Percentiles rank a stretch among this genome's conserved stretches.
phyloP scores from a whole-genome alignment of 2,329 filamentous ascomycete genomes.

The Corinectria fuckeliana region DNA sequence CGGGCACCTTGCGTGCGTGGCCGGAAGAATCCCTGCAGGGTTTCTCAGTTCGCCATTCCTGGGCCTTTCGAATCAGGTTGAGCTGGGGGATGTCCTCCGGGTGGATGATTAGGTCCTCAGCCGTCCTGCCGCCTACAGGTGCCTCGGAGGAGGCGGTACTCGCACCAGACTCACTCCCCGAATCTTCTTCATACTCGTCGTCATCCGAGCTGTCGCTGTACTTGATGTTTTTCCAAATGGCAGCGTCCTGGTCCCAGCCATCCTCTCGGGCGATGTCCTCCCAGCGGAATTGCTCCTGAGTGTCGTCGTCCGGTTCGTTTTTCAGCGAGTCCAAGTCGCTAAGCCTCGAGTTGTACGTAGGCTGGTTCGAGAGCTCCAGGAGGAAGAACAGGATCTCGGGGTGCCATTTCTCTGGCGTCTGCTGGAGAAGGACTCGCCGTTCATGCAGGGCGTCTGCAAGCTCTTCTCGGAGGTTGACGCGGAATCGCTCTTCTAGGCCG shows the following conservation, averaged over 20 bases:
- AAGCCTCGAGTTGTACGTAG: constrained; percentile 72
- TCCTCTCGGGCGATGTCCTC: constrained; percentile 79
- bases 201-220: constrained; percentile 72
- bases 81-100: constrained; percentile 43
- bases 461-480: constrained; percentile 78
- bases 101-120: constrained; percentile 45
- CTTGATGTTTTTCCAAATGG: constrained; percentile 74
- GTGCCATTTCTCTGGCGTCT: constrained; percentile 65
- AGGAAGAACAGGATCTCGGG: constrained; percentile 83
- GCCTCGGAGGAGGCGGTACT: constrained; percentile 41
- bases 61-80: constrained; percentile 41
- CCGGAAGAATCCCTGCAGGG: constrained; percentile 45
- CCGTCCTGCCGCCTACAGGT: constrained; percentile 31
- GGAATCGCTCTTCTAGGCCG: constrained; percentile 86
- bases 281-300: constrained; percentile 70
- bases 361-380: constrained; percentile 81
- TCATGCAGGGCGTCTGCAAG: constrained; percentile 74
- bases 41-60: constrained; percentile 45
- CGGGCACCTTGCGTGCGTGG: constrained; percentile 47
- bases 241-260: constrained; percentile 70
- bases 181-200: constrained; percentile 43
- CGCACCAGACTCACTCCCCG: constrained; percentile 45
- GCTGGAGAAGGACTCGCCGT: constrained; percentile 64
- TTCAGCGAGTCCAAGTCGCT: constrained; percentile 65
- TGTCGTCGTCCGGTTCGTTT: constrained; percentile 48